Conservation (phyloP, 192 early-diverging fungal genomes). For the Rhizoclosmatium sp. region DNA sequence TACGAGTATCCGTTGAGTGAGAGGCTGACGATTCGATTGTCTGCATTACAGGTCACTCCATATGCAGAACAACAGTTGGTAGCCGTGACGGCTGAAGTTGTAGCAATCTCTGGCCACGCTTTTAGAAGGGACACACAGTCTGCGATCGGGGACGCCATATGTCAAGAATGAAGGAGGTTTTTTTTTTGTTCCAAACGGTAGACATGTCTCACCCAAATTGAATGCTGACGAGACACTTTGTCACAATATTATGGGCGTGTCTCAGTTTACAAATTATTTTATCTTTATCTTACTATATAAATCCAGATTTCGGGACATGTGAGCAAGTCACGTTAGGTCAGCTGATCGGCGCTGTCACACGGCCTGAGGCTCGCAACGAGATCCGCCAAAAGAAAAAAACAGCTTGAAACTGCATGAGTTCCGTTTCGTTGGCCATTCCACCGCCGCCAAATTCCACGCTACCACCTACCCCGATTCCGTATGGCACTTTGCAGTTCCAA, state of each 20-base stretch:
- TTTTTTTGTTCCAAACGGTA: too few species aligned
- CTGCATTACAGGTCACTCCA: neutral
- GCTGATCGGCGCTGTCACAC: too few species aligned
- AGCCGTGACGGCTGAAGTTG: neutral
- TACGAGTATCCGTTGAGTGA: slow-evolving; percentile 11
- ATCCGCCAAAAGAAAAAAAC: too few species aligned
- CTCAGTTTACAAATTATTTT: too few species aligned
- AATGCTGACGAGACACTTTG: too few species aligned
- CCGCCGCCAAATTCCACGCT: neutral
- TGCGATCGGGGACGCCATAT: neutral
- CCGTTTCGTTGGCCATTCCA: neutral
- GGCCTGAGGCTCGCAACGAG: too few species aligned
- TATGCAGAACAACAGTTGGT: neutral
- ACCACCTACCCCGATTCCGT: neutral
- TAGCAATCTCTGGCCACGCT: slow-evolving; percentile 11
- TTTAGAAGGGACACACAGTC: slow-evolving; percentile 6
- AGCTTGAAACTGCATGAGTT: too few species aligned
- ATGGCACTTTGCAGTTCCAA: neutral
- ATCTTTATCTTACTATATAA: too few species aligned
- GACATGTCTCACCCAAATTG: too few species aligned
- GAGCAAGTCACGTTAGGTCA: too few species aligned
- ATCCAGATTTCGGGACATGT: too few species aligned
- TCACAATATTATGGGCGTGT: too few species aligned
- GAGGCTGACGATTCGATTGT: neutral
- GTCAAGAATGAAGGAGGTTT: neutral